Base-by-base conservation (phyloP, 78 protist genomes). In the Capsaspora owczarzaki region DNA sequence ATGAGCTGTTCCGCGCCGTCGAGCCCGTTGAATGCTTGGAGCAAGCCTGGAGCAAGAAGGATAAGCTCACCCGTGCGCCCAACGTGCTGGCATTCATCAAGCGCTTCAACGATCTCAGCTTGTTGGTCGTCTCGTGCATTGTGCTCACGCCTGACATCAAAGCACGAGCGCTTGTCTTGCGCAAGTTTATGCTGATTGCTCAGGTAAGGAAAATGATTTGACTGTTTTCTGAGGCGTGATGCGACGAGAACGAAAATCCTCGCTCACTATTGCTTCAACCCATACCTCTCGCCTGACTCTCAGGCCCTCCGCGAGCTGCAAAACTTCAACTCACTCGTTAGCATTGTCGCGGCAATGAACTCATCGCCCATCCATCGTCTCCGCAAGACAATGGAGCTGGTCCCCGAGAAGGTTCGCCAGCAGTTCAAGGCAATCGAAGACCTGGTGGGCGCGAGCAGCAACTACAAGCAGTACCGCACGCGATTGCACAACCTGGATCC, bases 261-360 rank as follows among this genome's bases (percentile, higher is more conserved):
- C n/a, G n/a, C n/a, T n/a, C n/a, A n/a, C n/a, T n/a, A n/a, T n/a
- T n/a, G n/a, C n/a, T n/a, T n/a, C n/a, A n/a, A n/a, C n/a, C n/a
- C n/a, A n/a, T n/a, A n/a, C n/a, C n/a, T n/a, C n/a, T n/a, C n/a
- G n/a, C n/a, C n/a, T n/a, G n/a, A n/a, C n/a, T n/a, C n/a, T n/a
- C n/a, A n/a, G 74, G 83, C 78, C 42, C 80, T 84, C 51, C 42
- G 44, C 40, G 60, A 81, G 25, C 63, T 90, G 12, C 80, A 86
- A 44, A 90, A 90, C 61, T 87, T 87, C 76, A 90, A 90, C 78
- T 89, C 82, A 6, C 22, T 78, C 0, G 74, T 80, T 77, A 89
- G 80, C 42, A 78, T 90, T 49, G 14, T 84, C 25, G 42, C 87
- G 44, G 90, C 83, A 1, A 81, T 90, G 49, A 79, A 81, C 42